Evolutionary conservation across 2,329 filamentous ascomycete species (phyloP).

Genomic region (Trichoderma arundinaceum): DNA sequence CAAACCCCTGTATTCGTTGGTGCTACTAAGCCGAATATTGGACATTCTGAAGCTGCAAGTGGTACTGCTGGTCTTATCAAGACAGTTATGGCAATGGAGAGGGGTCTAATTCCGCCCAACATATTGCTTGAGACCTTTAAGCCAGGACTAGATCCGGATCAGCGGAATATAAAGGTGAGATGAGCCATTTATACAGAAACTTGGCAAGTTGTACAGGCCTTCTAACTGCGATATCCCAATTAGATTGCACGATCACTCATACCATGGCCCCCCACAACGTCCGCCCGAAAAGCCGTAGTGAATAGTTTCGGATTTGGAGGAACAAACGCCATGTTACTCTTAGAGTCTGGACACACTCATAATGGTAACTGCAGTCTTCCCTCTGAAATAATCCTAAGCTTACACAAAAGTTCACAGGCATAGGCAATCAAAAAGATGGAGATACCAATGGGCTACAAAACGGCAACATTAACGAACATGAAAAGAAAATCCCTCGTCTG

Average conservation of each 20-base stretch:
- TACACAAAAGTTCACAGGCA: neutral
- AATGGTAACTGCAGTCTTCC: neutral
- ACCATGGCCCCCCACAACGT: neutral
- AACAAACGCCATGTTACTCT: slow-evolving; percentile 55
- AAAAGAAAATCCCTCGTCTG: neutral
- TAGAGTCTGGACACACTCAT: slow-evolving; percentile 36
- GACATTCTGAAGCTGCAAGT: slow-evolving; percentile 22
- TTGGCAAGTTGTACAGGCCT: neutral
- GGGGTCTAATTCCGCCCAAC: slow-evolving; percentile 24
- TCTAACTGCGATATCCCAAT: neutral
- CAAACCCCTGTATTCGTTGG: slow-evolving; percentile 1
- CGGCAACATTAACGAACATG: neutral
- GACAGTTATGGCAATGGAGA: slow-evolving; percentile 23
- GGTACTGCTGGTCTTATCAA: slow-evolving; percentile 25
- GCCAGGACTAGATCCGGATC: slow-evolving; percentile 10
- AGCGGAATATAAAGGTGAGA: slow-evolving; percentile 17
- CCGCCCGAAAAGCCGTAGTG: slow-evolving; percentile 41
- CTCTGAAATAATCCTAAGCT: neutral
- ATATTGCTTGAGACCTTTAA: slow-evolving; percentile 8
- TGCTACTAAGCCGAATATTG: slow-evolving; percentile 16
- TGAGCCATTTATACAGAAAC: too few species aligned
- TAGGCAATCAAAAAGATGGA: neutral
- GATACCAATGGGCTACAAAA: neutral
- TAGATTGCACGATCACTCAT: slow-evolving; percentile 12
- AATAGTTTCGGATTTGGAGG: slow-evolving; percentile 66